These are phyloP conservation scores for Barbarea vulgaris DNA, from an alignment of 345 rosid genomes.

Conservation along the genomic window DNA sequence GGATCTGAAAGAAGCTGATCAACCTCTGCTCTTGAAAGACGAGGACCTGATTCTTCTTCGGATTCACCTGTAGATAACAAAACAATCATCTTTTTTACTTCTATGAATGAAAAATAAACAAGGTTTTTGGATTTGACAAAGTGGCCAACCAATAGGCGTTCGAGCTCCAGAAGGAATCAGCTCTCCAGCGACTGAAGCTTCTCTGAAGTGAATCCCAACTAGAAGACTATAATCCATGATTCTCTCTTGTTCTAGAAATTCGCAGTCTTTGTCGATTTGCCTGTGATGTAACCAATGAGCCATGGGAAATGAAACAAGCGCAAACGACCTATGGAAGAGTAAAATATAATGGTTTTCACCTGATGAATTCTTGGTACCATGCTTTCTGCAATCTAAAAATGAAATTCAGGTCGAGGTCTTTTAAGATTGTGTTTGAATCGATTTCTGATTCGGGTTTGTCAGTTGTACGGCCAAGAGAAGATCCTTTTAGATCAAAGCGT, in stretches of 20 bases:
- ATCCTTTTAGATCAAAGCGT: conserved; percentile 93
- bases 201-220: conserved; percentile 91
- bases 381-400: conserved; percentile 75
- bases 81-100: not conserved
- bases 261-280: conserved; percentile 92
- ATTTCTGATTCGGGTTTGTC: conserved; percentile 81
- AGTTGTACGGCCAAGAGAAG: conserved; percentile 90
- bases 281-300: conserved; percentile 43
- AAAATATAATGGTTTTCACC: conserved; percentile 22
- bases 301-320: conserved; percentile 12
- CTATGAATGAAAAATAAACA: not conserved
- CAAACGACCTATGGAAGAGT: not conserved
- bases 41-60: conserved; percentile 40
- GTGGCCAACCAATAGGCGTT: conserved; percentile 45
- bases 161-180: conserved; percentile 64
- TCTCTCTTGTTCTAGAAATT: conserved; percentile 89
- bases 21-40: conserved; percentile 43
- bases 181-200: conserved; percentile 64
- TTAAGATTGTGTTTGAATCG: conserved; percentile 73
- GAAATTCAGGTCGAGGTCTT: conserved; percentile 88
- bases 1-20: conserved; percentile 45
- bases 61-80: conserved; percentile 39
- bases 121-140: not conserved
- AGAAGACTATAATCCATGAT: conserved; percentile 96
- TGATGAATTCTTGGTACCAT: conserved; percentile 76